Evolutionary conservation across 768 basidiomycete genomes (phyloP).

Genomic region (Fistulinella prunicolor): DNA sequence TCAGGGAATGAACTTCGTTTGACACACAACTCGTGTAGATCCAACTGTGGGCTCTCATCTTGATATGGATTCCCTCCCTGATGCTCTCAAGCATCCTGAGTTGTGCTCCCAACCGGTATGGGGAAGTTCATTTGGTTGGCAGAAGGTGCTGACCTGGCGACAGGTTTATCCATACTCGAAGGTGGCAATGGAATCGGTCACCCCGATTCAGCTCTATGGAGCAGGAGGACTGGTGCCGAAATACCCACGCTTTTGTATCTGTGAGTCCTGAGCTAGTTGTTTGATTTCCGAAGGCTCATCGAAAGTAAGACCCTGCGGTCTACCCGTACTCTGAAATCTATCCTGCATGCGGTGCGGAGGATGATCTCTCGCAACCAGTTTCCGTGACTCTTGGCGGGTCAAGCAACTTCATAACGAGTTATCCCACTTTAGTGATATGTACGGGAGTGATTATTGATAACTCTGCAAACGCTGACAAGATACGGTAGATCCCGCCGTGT

Average conservation of each 20-base stretch:
- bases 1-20: not conserved
- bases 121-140: constrained; percentile 23
- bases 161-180: constrained; percentile 17
- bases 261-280: constrained; percentile 8
- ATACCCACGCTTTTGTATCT: constrained; percentile 19
- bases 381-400: not conserved
- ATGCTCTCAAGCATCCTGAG: not conserved
- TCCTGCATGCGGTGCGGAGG: constrained; percentile 24
- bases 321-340: constrained; percentile 45
- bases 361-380: constrained; percentile 1
- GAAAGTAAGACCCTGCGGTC: constrained; percentile 32
- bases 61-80: constrained; percentile 31
- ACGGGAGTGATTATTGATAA: constrained; percentile 5
- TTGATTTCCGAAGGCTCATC: constrained; percentile 3
- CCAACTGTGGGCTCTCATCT: constrained; percentile 34
- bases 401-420: constrained; percentile 11
- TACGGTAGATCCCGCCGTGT: constrained; percentile 36
- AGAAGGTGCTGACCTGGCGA: constrained; percentile 13
- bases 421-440: constrained; percentile 40
- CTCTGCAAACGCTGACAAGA: constrained; percentile 5
- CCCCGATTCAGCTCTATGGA: constrained; percentile 7
- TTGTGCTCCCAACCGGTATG: constrained; percentile 2
- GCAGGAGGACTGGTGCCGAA: constrained; percentile 6
- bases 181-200: not conserved
- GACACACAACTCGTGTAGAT: constrained; percentile 26